Conservation (phyloP, 129 eudicot genomes). For the Apium graveolens region DNA sequence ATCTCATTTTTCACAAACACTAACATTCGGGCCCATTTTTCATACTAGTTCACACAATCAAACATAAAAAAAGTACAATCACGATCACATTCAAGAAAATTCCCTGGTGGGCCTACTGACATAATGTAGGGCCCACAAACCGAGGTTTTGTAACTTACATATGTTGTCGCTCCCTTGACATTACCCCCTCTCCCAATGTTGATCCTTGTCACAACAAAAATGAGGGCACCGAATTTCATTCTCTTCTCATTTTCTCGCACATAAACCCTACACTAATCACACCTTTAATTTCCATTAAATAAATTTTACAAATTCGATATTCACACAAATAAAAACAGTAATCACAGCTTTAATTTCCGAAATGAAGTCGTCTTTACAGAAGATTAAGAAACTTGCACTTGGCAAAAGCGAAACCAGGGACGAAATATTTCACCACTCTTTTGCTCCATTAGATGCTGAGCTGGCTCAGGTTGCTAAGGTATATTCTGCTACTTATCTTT, state of each 20-base stretch:
- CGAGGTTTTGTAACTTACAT: neutral
- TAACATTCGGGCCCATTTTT: too few relatives aligned
- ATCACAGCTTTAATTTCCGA: neutral
- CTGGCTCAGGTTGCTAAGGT: conserved; percentile 78
- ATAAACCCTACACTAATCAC: too few relatives aligned
- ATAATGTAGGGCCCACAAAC: neutral
- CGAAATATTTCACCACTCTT: conserved; percentile 36
- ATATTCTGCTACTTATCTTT: conserved; percentile 10
- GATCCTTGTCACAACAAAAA: neutral
- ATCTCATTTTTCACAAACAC: too few relatives aligned
- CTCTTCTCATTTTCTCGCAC: neutral
- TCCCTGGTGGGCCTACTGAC: neutral
- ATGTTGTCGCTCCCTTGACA: neutral
- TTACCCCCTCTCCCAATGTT: neutral
- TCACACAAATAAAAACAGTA: neutral
- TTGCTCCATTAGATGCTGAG: conserved; percentile 49
- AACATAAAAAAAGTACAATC: too few relatives aligned
- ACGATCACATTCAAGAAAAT: neutral
- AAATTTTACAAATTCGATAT: neutral
- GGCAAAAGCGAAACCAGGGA: conserved; percentile 48
- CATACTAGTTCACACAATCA: too few relatives aligned
- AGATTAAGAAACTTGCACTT: conserved; percentile 55
- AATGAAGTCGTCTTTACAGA: conserved; percentile 74
- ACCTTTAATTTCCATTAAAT: too few relatives aligned
- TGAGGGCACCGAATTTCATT: neutral